Evolutionary conservation across 2,329 filamentous ascomycete species (phyloP).

Genomic region (Exophiala spinifera): DNA sequence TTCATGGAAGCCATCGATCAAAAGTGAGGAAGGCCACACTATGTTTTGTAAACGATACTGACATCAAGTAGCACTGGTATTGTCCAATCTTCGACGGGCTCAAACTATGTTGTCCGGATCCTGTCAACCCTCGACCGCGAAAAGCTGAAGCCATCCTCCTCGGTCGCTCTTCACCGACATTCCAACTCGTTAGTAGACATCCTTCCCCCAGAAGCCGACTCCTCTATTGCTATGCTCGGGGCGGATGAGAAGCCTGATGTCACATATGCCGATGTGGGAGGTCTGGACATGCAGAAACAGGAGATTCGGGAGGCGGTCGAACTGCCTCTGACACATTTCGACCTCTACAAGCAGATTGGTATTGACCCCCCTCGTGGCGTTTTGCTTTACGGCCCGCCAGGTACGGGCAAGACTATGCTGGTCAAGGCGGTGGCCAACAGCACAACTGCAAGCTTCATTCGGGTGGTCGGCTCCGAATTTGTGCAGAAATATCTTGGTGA

Average conservation of each 20-base stretch:
- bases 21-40: constrained; percentile 63
- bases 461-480: constrained; percentile 96
- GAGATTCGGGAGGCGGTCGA: constrained; percentile 98
- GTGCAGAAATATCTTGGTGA: constrained; percentile 99
- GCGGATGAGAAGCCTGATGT: constrained; percentile 97
- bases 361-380: constrained; percentile 97
- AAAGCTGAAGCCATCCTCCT: constrained; percentile 95
- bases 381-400: constrained; percentile 90
- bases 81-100: constrained; percentile 95
- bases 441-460: constrained; percentile 96
- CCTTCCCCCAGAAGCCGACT: constrained; percentile 96
- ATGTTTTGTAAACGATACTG: not conserved
- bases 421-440: constrained; percentile 98
- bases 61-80: constrained; percentile 74
- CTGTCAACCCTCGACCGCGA: constrained; percentile 97
- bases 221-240: constrained; percentile 96
- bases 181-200: constrained; percentile 99
- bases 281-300: constrained; percentile 99
- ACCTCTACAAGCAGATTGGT: constrained; percentile 98
- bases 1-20: constrained; percentile 99
- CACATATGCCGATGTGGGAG: constrained; percentile 95
- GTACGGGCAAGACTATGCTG: constrained; percentile 94
- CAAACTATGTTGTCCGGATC: constrained; percentile 98
- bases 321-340: constrained; percentile 93
- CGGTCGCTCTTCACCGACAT: constrained; percentile 94